Evolutionary conservation across 1,284 basidiomycete species (phyloP).

Genomic region (Melampsora larici-populina): DNA sequence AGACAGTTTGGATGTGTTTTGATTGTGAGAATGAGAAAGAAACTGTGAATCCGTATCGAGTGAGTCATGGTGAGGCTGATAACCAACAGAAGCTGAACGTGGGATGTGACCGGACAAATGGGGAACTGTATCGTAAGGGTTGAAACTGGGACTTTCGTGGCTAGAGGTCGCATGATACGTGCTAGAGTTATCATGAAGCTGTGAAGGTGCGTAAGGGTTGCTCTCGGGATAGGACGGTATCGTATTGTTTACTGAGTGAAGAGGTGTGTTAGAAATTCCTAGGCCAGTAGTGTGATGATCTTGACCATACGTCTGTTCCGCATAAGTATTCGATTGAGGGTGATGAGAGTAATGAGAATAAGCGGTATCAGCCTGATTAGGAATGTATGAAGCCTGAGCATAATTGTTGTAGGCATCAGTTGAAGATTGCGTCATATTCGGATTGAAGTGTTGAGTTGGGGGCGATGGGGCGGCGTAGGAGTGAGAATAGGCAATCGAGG

Average conservation of each 20-base stretch:
- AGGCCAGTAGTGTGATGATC: constrained; percentile 22
- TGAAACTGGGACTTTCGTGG: background rate
- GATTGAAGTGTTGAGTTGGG: background rate
- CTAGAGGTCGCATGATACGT: constrained; percentile 1
- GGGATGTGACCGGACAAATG: constrained; percentile 19
- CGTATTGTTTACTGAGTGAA: too few species aligned
- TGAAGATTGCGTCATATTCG: background rate
- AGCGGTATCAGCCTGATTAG: background rate
- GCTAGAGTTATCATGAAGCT: background rate
- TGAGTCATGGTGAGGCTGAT: background rate
- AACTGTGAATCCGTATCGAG: background rate
- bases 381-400: constrained; percentile 2
- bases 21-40: background rate
- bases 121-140: constrained; percentile 8
- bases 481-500: background rate
- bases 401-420: background rate
- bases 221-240: constrained; percentile 5
- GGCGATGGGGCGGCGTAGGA: background rate
- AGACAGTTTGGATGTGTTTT: background rate
- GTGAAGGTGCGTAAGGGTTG: constrained; percentile 32
- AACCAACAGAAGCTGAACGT: constrained; percentile 38
- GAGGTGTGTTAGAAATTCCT: constrained; percentile 23
- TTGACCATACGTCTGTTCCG: background rate
- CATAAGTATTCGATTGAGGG: background rate
- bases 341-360: background rate